phyloP scores from a whole-genome alignment of 2,329 filamentous ascomycete genomes.

The Cladosporium halotolerans region DNA sequence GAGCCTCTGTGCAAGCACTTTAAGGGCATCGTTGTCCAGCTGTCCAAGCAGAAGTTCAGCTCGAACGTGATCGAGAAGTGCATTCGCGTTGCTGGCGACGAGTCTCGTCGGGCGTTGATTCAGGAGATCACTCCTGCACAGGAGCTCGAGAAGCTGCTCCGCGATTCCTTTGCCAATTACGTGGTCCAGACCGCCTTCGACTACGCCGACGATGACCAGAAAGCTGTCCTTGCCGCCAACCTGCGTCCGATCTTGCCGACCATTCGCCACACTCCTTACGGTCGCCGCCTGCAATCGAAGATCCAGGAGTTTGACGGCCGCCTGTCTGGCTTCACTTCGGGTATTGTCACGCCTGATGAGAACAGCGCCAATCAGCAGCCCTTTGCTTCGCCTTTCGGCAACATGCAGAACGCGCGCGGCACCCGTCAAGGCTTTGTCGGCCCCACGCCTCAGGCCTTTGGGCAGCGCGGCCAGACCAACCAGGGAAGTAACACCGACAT shows the following conservation, averaged over 20 bases:
- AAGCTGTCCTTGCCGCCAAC: slow-evolving; percentile 69
- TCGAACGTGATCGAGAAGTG: slow-evolving; percentile 97
- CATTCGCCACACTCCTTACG: slow-evolving; percentile 88
- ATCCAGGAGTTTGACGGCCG: slow-evolving; percentile 55
- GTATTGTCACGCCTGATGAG: slow-evolving; percentile 9
- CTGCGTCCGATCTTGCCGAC: slow-evolving; percentile 78
- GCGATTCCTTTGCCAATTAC: slow-evolving; percentile 94
- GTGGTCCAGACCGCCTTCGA: slow-evolving; percentile 95
- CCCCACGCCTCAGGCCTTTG: slow-evolving; percentile 18
- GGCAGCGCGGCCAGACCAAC: slow-evolving; percentile 10
- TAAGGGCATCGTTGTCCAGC: slow-evolving; percentile 60
- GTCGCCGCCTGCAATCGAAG: slow-evolving; percentile 88
- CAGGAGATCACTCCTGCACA: slow-evolving; percentile 68
- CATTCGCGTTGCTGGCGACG: slow-evolving; percentile 70
- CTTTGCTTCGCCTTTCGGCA: slow-evolving; percentile 14
- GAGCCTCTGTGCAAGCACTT: slow-evolving; percentile 82
- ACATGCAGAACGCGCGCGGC: slow-evolving; percentile 19
- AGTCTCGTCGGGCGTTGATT: slow-evolving; percentile 73
- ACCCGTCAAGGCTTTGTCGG: slow-evolving; percentile 27
- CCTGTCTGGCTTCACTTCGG: slow-evolving; percentile 29
- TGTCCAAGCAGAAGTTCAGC: slow-evolving; percentile 96
- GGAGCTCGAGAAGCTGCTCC: slow-evolving; percentile 82
- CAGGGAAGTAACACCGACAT: slow-evolving; percentile 17
- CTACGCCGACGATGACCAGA: slow-evolving; percentile 67
- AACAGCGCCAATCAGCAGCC: slow-evolving; percentile 5